Conservation (phyloP, 345 rosid genomes). For the Acer saccharum region DNA sequence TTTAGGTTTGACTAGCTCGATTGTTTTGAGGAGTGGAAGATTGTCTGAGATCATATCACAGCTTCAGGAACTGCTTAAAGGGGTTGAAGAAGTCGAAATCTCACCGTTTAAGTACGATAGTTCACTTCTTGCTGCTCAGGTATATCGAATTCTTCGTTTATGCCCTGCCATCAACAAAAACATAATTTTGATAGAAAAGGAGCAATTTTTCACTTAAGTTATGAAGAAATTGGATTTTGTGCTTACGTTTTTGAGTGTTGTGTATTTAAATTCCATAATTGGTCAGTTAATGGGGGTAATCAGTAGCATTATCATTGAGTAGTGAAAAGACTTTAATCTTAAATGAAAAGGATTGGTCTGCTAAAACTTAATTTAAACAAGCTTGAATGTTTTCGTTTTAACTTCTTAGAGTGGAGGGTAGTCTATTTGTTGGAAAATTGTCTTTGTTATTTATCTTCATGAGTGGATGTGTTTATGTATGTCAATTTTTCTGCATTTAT, state of each 20-base stretch:
- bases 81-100: constrained; percentile 60
- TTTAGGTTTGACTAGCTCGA: constrained; percentile 76
- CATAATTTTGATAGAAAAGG: neutral
- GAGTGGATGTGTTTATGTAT: constrained; percentile 10
- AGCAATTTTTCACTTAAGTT: neutral
- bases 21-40: constrained; percentile 68
- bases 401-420: neutral
- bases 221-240: neutral
- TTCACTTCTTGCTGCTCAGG: constrained; percentile 80
- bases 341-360: too few relatives aligned
- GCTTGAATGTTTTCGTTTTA: neutral
- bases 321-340: neutral
- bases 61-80: constrained; percentile 81
- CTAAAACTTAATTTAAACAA: neutral
- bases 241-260: neutral
- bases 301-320: neutral
- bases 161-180: neutral
- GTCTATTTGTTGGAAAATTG: constrained; percentile 2
- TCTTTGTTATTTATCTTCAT: neutral
- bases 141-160: constrained; percentile 25
- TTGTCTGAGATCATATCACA: constrained; percentile 76
- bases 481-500: constrained; percentile 8
- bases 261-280: neutral
- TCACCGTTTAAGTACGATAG: constrained; percentile 60
- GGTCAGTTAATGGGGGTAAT: neutral